Percentiles rank a stretch among this genome's conserved stretches.
Conservation (phyloP, 805 yeast genomes). For the Tetrapisispora iriomotensis region DNA sequence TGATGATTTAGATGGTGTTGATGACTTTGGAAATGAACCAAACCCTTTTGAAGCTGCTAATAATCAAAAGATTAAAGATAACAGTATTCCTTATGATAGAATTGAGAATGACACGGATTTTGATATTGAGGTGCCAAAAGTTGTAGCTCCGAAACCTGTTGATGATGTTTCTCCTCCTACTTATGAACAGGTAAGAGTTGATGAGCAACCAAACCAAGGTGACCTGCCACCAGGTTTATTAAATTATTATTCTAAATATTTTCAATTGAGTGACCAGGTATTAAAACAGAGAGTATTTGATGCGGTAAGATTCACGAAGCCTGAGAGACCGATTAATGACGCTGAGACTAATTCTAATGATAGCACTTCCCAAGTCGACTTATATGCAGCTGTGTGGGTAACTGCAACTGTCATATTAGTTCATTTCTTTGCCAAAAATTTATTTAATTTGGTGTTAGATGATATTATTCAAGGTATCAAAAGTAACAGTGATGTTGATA, state of each 20-base stretch:
- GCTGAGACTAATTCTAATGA: slow-evolving; percentile 7
- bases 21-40: slow-evolving; percentile 17
- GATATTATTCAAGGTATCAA: slow-evolving; percentile 34
- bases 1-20: slow-evolving; percentile 24
- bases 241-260: slow-evolving; percentile 20
- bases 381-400: slow-evolving; percentile 88
- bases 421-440: slow-evolving; percentile 65
- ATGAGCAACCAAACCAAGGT: not conserved
- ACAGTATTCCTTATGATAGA: slow-evolving; percentile 1
- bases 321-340: slow-evolving; percentile 12
- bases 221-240: slow-evolving; percentile 18
- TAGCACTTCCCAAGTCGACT: slow-evolving; percentile 42
- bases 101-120: slow-evolving; percentile 1
- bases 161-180: slow-evolving; percentile 1
- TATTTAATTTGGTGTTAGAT: slow-evolving; percentile 53
- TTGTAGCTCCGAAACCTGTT: not conserved
- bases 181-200: slow-evolving; percentile 1
- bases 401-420: slow-evolving; percentile 70
- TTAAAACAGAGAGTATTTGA: slow-evolving; percentile 9
- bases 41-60: slow-evolving; percentile 15
- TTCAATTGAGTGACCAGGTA: slow-evolving; percentile 12
- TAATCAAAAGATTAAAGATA: not conserved
- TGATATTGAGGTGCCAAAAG: slow-evolving; percentile 1
- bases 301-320: slow-evolving; percentile 7
- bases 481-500: slow-evolving; percentile 34